These are phyloP conservation scores for Entonaema liquescens DNA, from an alignment of 495 filamentous ascomycete species.

Conservation along the genomic window DNA sequence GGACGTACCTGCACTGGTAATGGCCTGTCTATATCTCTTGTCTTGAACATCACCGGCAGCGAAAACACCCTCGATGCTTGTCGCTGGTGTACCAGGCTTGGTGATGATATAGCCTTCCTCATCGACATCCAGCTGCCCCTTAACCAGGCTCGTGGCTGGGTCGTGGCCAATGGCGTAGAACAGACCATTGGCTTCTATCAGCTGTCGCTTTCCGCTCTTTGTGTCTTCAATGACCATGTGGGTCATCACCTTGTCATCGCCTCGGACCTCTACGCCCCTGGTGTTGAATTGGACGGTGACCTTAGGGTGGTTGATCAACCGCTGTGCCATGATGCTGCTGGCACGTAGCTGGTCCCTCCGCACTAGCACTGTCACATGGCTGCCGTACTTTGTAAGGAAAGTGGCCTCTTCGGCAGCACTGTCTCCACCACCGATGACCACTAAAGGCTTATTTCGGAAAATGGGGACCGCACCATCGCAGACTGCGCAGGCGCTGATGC, in stretches of 20 bases:
- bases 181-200: constrained; percentile 86
- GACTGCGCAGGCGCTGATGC: constrained; percentile 95
- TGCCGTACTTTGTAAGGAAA: constrained; percentile 97
- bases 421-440: constrained; percentile 97
- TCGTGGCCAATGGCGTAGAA: constrained; percentile 99
- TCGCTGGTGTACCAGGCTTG: constrained; percentile 85
- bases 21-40: constrained; percentile 96
- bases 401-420: constrained; percentile 97
- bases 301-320: constrained; percentile 84
- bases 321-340: constrained; percentile 89
- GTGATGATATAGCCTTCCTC: constrained; percentile 88
- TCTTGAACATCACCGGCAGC: constrained; percentile 98
- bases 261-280: constrained; percentile 80
- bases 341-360: constrained; percentile 85
- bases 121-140: constrained; percentile 86
- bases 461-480: constrained; percentile 98
- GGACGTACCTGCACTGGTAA: constrained; percentile 91
- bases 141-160: constrained; percentile 86
- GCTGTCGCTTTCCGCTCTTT: constrained; percentile 78
- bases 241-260: constrained; percentile 87
- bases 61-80: constrained; percentile 91
- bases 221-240: constrained; percentile 81
- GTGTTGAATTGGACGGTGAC: constrained; percentile 87
- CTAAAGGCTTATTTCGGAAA: constrained; percentile 92
- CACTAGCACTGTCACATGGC: constrained; percentile 92